These are phyloP conservation scores for Chimonanthus praecox DNA, from an alignment of 164 flowering plant species.

Conservation along the genomic window DNA sequence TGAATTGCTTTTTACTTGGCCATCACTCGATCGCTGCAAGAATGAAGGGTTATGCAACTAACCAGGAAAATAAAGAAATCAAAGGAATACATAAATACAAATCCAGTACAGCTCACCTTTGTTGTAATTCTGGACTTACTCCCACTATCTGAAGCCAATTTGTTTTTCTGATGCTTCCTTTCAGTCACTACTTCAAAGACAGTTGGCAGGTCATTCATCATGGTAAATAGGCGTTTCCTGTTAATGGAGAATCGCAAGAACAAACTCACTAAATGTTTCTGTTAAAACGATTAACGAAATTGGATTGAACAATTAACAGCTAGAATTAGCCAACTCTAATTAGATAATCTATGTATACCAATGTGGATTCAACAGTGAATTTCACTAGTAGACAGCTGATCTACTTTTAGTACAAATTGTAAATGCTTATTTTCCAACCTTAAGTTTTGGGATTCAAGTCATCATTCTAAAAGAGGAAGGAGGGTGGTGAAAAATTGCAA, in stretches of 20 bases:
- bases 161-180: slow-evolving; percentile 65
- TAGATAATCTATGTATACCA: too few species aligned
- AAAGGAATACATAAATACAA: neutral
- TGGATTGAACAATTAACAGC: too few species aligned
- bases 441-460: too few species aligned
- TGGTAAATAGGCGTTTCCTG: slow-evolving; percentile 80
- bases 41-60: slow-evolving; percentile 5
- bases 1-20: slow-evolving; percentile 59
- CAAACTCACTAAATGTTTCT: neutral
- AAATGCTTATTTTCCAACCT: too few species aligned
- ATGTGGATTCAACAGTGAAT: too few species aligned
- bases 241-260: neutral
- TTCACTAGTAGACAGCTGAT: too few species aligned
- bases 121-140: slow-evolving; percentile 61
- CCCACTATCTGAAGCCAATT: slow-evolving; percentile 69
- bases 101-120: slow-evolving; percentile 41
- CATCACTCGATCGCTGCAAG: slow-evolving; percentile 68
- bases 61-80: neutral
- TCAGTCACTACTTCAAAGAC: slow-evolving; percentile 84
- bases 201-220: slow-evolving; percentile 85
- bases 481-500: too few species aligned
- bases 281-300: too few species aligned
- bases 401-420: too few species aligned
- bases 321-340: too few species aligned
- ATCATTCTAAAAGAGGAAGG: too few species aligned